Conservation (phyloP, 2,329 filamentous ascomycete genomes). For the Pyrenophora teres region DNA sequence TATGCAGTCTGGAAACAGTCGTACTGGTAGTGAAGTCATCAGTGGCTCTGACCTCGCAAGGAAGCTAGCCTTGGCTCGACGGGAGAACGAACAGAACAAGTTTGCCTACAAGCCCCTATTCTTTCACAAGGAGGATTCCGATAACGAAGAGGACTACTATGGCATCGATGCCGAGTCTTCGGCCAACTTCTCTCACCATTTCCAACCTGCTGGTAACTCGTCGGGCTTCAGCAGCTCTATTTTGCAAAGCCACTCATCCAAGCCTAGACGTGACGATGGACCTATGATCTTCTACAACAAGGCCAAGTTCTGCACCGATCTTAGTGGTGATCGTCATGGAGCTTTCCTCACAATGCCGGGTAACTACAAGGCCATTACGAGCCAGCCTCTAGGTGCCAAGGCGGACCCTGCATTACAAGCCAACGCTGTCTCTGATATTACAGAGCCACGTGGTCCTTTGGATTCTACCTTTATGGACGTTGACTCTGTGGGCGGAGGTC, state of each 20-base stretch:
- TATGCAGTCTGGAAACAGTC: slow-evolving; percentile 28
- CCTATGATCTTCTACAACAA: slow-evolving; percentile 84
- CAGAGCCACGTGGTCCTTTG: slow-evolving; percentile 33
- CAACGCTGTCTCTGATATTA: slow-evolving; percentile 28
- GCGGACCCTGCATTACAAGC: background rate
- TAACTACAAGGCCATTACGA: slow-evolving; percentile 39
- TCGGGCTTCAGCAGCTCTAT: slow-evolving; percentile 54
- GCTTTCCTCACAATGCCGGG: slow-evolving; percentile 23
- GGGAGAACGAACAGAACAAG: slow-evolving; percentile 38
- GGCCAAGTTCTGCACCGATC: slow-evolving; percentile 78
- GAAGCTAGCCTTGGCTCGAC: slow-evolving; percentile 23
- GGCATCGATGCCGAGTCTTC: slow-evolving; percentile 35
- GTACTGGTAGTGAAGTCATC: slow-evolving; percentile 24
- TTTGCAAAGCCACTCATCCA: slow-evolving; percentile 51
- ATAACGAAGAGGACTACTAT: slow-evolving; percentile 48
- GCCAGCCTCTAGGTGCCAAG: slow-evolving; percentile 40
- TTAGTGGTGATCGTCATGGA: slow-evolving; percentile 65
- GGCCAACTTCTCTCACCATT: slow-evolving; percentile 34
- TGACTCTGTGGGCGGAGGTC: slow-evolving; percentile 38
- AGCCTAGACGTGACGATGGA: slow-evolving; percentile 66
- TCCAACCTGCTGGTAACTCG: slow-evolving; percentile 42
- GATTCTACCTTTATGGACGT: slow-evolving; percentile 27
- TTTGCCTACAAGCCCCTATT: slow-evolving; percentile 56
- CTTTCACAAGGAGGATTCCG: slow-evolving; percentile 51
- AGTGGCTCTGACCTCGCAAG: slow-evolving; percentile 23